Evolutionary conservation across 1,284 basidiomycete species (phyloP), one percentile per base, ranked within the genome.

Genomic region (Singerocomus inundabilis): DNA sequence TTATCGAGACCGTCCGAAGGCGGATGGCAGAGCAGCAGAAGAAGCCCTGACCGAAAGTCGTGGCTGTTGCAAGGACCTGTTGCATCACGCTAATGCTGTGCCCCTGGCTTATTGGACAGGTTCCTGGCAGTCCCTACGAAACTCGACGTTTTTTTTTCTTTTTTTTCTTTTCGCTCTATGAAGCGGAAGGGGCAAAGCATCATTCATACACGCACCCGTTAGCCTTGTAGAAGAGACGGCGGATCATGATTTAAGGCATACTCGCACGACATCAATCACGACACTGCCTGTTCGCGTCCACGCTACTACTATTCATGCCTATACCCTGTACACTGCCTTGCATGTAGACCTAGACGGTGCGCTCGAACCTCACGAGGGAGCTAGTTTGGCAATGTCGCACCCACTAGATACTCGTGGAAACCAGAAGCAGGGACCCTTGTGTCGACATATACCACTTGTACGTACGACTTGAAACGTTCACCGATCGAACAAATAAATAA

Each of bases 21-120:
- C 61, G 63, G 58, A 68, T 66, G 56, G 64, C 57, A 54, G 66
- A 69, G 44, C 60, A 64, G 38, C 66, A 67, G 52, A 68, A 50
- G 53, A 69, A 64, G 61, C 25, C 53, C 36, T 62, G 61, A 64
- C 31, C 30, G 46, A 44, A 48, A 35, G 35, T 61, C 44, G 36
- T 51, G 54, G 50, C 41, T 44, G 15, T 31, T 46, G 41, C 45
- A 43, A 51, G 36, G 48, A 52, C 52, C 2, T 35, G 45, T 59
- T 47, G 45, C 29, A 28, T 49, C 46, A 25, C 37, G 12, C 40
- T n/a, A 41, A 41, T 32, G 33, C 46, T 44, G 28, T 37, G 6
- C 29, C 21, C 41, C 43, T 48, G 16, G 31, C 51, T 45, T 42
- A 49, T 49, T 46, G 56, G 45, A 32, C 44, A 16, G 36, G 21